Evolutionary conservation across 2,329 filamentous ascomycete species (phyloP).

Genomic region (Aspergillus latus): DNA sequence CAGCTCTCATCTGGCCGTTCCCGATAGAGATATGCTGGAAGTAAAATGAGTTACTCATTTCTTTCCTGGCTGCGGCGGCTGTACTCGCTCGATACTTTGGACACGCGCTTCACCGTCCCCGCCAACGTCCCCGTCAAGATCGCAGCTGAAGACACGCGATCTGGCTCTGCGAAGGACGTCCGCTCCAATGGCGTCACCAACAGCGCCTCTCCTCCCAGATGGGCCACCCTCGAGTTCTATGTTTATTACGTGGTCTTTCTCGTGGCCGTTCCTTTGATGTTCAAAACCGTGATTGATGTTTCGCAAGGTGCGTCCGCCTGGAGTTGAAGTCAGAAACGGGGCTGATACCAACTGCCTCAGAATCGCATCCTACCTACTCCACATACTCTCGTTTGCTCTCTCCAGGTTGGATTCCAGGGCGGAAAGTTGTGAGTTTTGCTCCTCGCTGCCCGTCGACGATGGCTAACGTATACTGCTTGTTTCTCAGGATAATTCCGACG

Average conservation of each 20-base stretch:
- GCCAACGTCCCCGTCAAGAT: constrained; percentile 66
- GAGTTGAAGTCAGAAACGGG: constrained; percentile 1
- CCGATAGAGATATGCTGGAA: constrained; percentile 30
- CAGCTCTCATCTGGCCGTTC: constrained; percentile 13
- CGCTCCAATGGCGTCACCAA: constrained; percentile 44
- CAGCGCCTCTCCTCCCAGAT: constrained; percentile 65
- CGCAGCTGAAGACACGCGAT: constrained; percentile 54
- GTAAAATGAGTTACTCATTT: constrained; percentile 44
- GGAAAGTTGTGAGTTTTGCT: constrained; percentile 69
- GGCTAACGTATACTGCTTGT: constrained; percentile 16
- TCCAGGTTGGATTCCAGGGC: constrained; percentile 86
- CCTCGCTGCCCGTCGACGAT: not conserved
- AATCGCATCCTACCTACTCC: constrained; percentile 75
- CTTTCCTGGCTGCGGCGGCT: constrained; percentile 53
- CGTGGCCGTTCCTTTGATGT: constrained; percentile 76
- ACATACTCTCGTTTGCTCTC: constrained; percentile 71
- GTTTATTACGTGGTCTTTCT: constrained; percentile 72
- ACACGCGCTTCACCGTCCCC: constrained; percentile 70
- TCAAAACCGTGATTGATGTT: constrained; percentile 82
- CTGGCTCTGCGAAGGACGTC: constrained; percentile 37
- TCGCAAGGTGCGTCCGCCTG: constrained; percentile 66
- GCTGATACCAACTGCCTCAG: constrained; percentile 47
- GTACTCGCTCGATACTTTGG: constrained; percentile 67
- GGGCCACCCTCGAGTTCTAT: constrained; percentile 83
- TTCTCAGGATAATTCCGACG: constrained; percentile 77